Base-by-base conservation (phyloP, 2,329 filamentous ascomycete genomes). In the Xylaria sp. region DNA sequence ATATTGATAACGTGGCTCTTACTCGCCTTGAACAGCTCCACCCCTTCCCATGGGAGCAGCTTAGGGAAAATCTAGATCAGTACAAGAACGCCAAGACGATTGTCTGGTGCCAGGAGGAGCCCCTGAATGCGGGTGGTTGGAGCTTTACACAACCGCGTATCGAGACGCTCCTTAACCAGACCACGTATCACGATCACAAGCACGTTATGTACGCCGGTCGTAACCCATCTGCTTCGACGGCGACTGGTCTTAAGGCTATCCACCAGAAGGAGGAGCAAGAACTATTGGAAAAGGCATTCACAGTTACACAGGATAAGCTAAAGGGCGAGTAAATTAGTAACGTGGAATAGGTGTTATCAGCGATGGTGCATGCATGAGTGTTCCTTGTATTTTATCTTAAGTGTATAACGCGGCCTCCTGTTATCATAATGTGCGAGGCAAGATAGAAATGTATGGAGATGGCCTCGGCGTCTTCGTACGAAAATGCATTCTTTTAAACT, bases 31-130 rank as follows among this genome's bases (percentile, higher is more conserved):
- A 99, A 85, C 96, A 99, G 84, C 89, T 99, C 69, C 94, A 99
- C 85, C 96, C 96, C 78, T 99, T 99, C 93, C 96, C 96, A 60
- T 99, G 96, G 95, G 91, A 94, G 76, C 94, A 96, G 82, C 89
- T 99, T 64, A 93, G 92, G 86, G 95, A 98, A 82, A 98, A 98
- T 85, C 88, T 99, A 63, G 95, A 99, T 85, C 90, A 86, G 82
- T 99, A 99, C 86, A 93, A 94, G 80, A 99, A 99, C 82, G 95
- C 95, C 76, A 93, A 98, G 88, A 95, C 94, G 72, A 94, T 99
- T 74, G 94, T 99, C 72, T 99, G 94, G 94, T 91, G 90, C 75
- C 96, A 99, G 84, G 96, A 99, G 82, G 96, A 99, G 86, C 96
- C 96, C 37, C 89, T 99, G 69, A 99, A 99, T 80, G 96, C 96